phyloP scores from a whole-genome alignment of 371 early-diverging fungal genomes.

The Mucor piriformis region DNA sequence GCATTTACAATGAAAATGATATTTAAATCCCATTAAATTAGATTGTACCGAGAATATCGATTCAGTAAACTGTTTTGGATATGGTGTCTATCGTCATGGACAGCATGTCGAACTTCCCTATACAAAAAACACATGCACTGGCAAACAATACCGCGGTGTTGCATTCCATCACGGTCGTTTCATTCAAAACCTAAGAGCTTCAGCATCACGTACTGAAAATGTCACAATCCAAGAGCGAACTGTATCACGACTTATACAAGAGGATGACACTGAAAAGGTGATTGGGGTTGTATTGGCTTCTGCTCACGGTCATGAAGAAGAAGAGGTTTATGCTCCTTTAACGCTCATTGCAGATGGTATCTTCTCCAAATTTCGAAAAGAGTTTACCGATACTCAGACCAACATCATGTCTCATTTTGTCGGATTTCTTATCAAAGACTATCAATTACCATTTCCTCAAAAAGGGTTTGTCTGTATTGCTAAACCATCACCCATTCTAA shows the following conservation, averaged over 20 bases:
- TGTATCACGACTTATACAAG: constrained; percentile 59
- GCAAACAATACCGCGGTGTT: constrained; percentile 53
- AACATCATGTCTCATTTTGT: constrained; percentile 77
- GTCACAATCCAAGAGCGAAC: constrained; percentile 78
- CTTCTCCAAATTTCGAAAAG: constrained; percentile 91
- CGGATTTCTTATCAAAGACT: constrained; percentile 73
- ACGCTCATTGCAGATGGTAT: constrained; percentile 91
- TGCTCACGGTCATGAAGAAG: constrained; percentile 27
- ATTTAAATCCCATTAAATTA: constrained; percentile 8
- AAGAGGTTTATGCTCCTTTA: constrained; percentile 63
- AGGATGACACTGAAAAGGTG: constrained; percentile 47
- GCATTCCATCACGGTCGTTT: constrained; percentile 93
- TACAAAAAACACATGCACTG: constrained; percentile 39
- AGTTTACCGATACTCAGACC: constrained; percentile 59
- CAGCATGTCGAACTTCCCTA: constrained; percentile 63
- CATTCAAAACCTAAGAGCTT: constrained; percentile 78
- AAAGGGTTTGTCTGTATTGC: constrained; percentile 92
- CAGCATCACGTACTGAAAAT: constrained; percentile 52
- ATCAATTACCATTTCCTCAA: constrained; percentile 77
- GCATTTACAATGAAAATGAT: background rate
- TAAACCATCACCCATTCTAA: constrained; percentile 84
- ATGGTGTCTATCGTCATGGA: constrained; percentile 67
- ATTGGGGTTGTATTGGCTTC: constrained; percentile 53
- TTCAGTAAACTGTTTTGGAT: constrained; percentile 80
- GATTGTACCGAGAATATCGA: constrained; percentile 82